These are phyloP conservation scores for Rosa lucieae DNA, from an alignment of 306 rosid species.

Conservation along the genomic window DNA sequence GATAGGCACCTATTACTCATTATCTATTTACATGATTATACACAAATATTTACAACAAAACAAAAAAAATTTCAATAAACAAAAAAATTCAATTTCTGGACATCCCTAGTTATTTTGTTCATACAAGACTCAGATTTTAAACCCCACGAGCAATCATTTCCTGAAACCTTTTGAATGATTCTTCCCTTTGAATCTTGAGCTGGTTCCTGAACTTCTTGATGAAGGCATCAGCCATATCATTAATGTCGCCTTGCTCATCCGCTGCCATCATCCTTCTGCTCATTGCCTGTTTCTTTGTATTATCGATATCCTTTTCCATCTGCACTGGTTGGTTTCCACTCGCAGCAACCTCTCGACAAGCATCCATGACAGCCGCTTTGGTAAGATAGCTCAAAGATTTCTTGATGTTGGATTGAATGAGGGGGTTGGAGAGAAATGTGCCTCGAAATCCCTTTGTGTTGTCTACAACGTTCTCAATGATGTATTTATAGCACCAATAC, in stretches of 20 bases:
- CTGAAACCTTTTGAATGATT: conserved; percentile 41
- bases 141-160: conserved; percentile 40
- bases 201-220: conserved; percentile 58
- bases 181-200: conserved; percentile 53
- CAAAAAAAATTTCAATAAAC: too few species aligned
- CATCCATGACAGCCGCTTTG: conserved; percentile 39
- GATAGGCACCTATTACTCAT: too few species aligned
- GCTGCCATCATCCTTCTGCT: conserved; percentile 8
- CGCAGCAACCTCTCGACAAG: conserved; percentile 23
- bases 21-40: too few species aligned
- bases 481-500: conserved; percentile 23
- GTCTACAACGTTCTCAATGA: conserved; percentile 8
- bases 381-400: neutral
- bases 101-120: neutral
- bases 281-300: conserved; percentile 19
- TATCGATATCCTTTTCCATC: conserved; percentile 9
- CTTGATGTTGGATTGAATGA: conserved; percentile 7
- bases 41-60: too few species aligned
- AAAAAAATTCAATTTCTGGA: neutral
- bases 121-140: conserved; percentile 19
- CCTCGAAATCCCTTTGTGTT: neutral
- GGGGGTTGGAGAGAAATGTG: neutral
- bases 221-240: conserved; percentile 57
- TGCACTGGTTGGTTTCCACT: conserved; percentile 12
- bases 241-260: conserved; percentile 40